Base-by-base conservation (phyloP, 257 asterid species). In the Gentiana macrophylla region DNA sequence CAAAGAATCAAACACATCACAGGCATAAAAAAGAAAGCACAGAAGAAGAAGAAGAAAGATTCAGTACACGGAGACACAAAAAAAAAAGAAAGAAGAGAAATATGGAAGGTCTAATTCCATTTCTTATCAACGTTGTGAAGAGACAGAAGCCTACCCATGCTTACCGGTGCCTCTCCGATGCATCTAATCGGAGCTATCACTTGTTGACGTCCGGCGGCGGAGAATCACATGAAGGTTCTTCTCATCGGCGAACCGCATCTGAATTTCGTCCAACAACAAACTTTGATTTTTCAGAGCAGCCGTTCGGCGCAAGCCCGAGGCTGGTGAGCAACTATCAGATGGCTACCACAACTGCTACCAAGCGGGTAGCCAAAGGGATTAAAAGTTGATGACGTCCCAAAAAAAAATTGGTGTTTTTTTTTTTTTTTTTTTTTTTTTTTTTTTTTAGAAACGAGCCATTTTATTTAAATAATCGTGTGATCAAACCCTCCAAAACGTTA, bases 41-140 rank as follows among this genome's bases (percentile, higher is more conserved):
- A 7, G 9, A 5, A 15, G 24, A 15, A 5, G 9, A 41, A 41
- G 46, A 41, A 41, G 46, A 41, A 41, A 41, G 46, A 41, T 41
- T 10, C 6, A 41, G 1, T 41, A 10, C 46, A 41, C n/a, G n/a
- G 34, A 36, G 3, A 37, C 8, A 6, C 2, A 35, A 36, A 54
- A 5, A 1, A 37, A 24, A 2, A 38, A 32, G 47, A 11, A 12
- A 47, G 37, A 56, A 11, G 13, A 47, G 37, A 56, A 45, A 34
- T 55, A 84, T 84, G 94, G 94, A 84, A 77, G 94, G 94, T 57
- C 53, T 84, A 10, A 81, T 84, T 64, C 90, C 94, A 47, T 70
- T 72, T 56, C 74, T 84, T 72, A 35, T 84, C 61, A 77, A 69
- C 8, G 83, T 80, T 52, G 11, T 79, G 67, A 84, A 79, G 85